Base-by-base conservation (phyloP, 2,329 filamentous ascomycete species). In the Xylariaceae sp. region DNA sequence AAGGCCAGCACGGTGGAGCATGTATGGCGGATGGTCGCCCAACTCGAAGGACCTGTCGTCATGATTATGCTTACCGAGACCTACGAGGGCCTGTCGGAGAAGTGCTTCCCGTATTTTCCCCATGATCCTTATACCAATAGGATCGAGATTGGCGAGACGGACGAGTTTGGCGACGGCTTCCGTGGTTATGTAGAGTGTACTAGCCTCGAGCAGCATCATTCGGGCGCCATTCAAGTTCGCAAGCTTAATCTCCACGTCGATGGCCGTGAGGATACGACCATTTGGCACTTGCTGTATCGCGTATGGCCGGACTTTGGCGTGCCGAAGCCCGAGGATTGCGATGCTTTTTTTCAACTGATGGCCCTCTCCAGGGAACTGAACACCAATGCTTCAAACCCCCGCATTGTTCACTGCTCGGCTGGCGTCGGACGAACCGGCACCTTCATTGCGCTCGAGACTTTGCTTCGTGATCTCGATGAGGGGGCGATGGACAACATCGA, bases 51-150 rank as follows among this genome's bases (percentile, higher is more conserved):
- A 51, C 85, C 88, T 2, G 91, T 86, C 1, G 90, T 97, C 58
- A 88, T 97, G 56, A 87, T 97, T 59, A 97, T 97, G 90, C 83
- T 99, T 63, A 99, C 93, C 2, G 90, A 92, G 71, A 93, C 91
- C 30, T 82, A 89, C 70, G 93, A 97, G 74, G 80, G 82, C 37
- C 82, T 84, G 59, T 78, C 83, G 68, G 85, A 95, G 73, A 96
- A 97, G 74, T 97, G 93, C 74, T 90, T 84, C 65, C 89, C 88
- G 50, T 99, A 99, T 74, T 97, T 92, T 66, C 92, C 92, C 0
- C 73, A 79, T 56, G 74, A 77, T 48, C 71, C 80, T 13, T 80
- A 83, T 3, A 77, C 82, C 8, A 73, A 80, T 3, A 79, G 79
- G 0, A 80, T 80, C 69, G 73, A 77, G 53, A 74, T 90, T 65